Base-by-base conservation (phyloP, 352 stramenopile species). In the Phytophthora cajani region DNA sequence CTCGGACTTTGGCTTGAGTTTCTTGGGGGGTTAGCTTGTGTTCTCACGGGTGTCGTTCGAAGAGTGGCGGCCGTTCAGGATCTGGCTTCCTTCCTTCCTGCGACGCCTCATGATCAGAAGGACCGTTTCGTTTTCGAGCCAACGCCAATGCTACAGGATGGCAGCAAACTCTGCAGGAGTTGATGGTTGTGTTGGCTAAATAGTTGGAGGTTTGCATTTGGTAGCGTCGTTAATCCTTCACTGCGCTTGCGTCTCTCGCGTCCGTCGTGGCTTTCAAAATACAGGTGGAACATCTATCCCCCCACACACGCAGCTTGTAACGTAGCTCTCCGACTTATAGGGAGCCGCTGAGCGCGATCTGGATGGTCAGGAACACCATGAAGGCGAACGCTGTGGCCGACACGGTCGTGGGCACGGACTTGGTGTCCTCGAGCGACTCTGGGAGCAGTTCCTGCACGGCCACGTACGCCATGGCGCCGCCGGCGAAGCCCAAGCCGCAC, bases 381-480 rank as follows among this genome's bases (percentile, higher is more conserved):
- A 93, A 93, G 3, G 88, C 85, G 11, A 93, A 72, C 21, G 87
- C 79, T 14, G 87, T 92, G 44, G 82, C 85, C 36, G 86, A 88
- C 12, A 85, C 75, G 0, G 88, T 95, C 23, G 85, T 88, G 1
- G 77, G 69, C 14, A 93, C 53, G 9, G 86, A 93, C 63, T 95
- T 93, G 23, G 88, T 95, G 78, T 95, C 88, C 75, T 95, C 88
- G 8, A 95, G 73, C 25, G 88, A 95, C 58, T 95, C 88, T 10
- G 88, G 88, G 40, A 93, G 66, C 40, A 97, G 59, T 56, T 97
- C 88, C 50, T 91, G 80, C 52, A 98, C 82, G 4, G 96, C 97
- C 23, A 99, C 97, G 78, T 95, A 99, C 40, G 89, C 92, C 97
- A 99, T 99, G 1, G 97, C 97, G 51, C 97, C 97, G 42, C 96